A percentile compares a stretch with the other conserved stretches of the same genome.
phyloP scores from a whole-genome alignment of 2,329 filamentous ascomycete species.

The Aspergillus transmontanensis region DNA sequence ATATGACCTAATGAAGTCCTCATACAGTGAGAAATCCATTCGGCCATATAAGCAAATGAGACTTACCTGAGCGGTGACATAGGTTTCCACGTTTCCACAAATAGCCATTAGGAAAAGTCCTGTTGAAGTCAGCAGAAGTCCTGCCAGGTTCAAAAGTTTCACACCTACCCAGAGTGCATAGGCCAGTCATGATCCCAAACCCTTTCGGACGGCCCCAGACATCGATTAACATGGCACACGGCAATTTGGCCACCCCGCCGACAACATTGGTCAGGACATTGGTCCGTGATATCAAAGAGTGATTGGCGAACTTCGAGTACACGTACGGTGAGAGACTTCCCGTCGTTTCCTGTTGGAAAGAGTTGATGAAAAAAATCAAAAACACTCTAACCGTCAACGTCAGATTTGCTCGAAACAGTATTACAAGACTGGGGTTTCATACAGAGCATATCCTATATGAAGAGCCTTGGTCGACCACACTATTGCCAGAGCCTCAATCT shows the following conservation, averaged over 20 bases:
- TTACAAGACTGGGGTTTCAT: neutral
- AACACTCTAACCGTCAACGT: slow-evolving; percentile 7
- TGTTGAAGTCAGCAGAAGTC: neutral
- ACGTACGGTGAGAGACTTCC: slow-evolving; percentile 12
- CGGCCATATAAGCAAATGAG: too few relatives aligned
- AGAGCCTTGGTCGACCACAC: slow-evolving; percentile 12
- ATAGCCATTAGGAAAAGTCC: slow-evolving; percentile 64
- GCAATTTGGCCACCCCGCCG: slow-evolving; percentile 59
- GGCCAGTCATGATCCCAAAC: slow-evolving; percentile 32
- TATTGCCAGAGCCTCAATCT: slow-evolving; percentile 12
- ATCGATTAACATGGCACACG: slow-evolving; percentile 64
- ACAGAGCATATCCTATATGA: slow-evolving; percentile 6
- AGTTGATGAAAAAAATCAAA: slow-evolving; percentile 14
- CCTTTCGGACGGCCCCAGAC: slow-evolving; percentile 64
- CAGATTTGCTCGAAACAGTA: neutral
- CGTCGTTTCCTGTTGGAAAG: slow-evolving; percentile 8
- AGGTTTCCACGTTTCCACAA: slow-evolving; percentile 62
- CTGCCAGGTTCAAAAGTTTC: neutral
- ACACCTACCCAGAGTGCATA: slow-evolving; percentile 3
- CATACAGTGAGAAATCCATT: too few relatives aligned
- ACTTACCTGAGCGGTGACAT: slow-evolving; percentile 61
- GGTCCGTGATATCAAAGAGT: slow-evolving; percentile 24
- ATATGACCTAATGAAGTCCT: slow-evolving; percentile 28
- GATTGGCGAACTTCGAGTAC: slow-evolving; percentile 11
- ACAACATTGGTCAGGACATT: slow-evolving; percentile 59